Evolutionary conservation across 129 eudicot genomes (phyloP).

Genomic region (Lactuca sativa): DNA sequence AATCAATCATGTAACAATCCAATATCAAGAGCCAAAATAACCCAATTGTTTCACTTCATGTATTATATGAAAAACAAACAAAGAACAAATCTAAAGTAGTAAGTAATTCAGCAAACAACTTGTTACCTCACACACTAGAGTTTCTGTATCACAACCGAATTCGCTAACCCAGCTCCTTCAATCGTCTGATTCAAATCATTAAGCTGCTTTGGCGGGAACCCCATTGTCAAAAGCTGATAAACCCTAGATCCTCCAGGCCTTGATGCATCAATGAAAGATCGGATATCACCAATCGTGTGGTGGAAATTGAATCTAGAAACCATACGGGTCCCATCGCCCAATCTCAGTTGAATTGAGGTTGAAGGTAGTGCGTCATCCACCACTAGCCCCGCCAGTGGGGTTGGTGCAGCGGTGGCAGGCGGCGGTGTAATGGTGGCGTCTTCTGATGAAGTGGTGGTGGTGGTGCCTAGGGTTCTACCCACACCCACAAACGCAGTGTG

Average conservation of each 20-base stretch:
- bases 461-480: constrained; percentile 65
- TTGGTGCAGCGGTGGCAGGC: constrained; percentile 50
- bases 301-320: constrained; percentile 76
- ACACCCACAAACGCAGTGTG: constrained; percentile 57
- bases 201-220: constrained; percentile 90
- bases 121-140: constrained; percentile 41
- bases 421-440: constrained; percentile 22
- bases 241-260: constrained; percentile 61
- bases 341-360: constrained; percentile 82
- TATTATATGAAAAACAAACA: not conserved
- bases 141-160: constrained; percentile 88
- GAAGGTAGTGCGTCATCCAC: constrained; percentile 69
- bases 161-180: constrained; percentile 82
- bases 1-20: constrained; percentile 12
- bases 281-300: constrained; percentile 71
- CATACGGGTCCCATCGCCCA: constrained; percentile 93
- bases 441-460: constrained; percentile 35
- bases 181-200: constrained; percentile 78
- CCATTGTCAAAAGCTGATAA: constrained; percentile 77
- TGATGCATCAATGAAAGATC: constrained; percentile 79
- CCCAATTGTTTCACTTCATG: constrained; percentile 1
- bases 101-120: not conserved
- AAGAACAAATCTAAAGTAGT: constrained; percentile 9
- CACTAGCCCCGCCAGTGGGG: constrained; percentile 52
- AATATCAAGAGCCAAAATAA: constrained; percentile 21